Evolutionary conservation across 805 yeast species (phyloP).

Genomic region (Candida tibetensis): DNA sequence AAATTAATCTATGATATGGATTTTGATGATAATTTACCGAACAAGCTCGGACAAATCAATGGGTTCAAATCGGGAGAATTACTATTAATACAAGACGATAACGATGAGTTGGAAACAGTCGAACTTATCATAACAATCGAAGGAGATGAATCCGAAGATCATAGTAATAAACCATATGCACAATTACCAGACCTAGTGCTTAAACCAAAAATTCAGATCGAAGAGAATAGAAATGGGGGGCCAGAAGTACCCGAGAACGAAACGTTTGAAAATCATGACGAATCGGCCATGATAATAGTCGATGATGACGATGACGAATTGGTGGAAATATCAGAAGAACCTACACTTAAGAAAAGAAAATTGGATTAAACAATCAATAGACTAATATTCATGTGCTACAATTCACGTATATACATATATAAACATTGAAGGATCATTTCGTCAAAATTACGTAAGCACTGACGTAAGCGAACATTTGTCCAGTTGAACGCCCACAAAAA

Average conservation of each 20-base stretch:
- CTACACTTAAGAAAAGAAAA: conserved; percentile 11
- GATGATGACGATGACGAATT: conserved; percentile 11
- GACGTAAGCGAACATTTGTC: not conserved
- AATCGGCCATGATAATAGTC: no score
- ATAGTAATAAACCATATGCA: conserved; percentile 1
- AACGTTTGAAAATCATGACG: no score
- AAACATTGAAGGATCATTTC: no score
- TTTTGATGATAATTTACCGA: conserved; percentile 71
- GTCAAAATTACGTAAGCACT: not conserved
- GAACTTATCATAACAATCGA: conserved; percentile 52
- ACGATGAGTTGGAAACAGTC: conserved; percentile 58
- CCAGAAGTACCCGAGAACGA: no score
- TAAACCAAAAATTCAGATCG: conserved; percentile 10
- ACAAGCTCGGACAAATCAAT: conserved; percentile 44
- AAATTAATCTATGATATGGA: conserved; percentile 79
- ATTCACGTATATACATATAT: no score
- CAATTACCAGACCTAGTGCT: conserved; percentile 14
- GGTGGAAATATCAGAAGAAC: conserved; percentile 9
- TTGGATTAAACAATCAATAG: conserved; percentile 3
- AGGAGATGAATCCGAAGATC: no score
- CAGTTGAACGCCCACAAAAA: not conserved
- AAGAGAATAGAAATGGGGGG: conserved; percentile 13
- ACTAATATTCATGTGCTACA: no score
- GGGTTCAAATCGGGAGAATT: conserved; percentile 62
- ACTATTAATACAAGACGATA: conserved; percentile 76